Base-by-base conservation (phyloP, 768 basidiomycete genomes). In the Tulasnella sp. region DNA sequence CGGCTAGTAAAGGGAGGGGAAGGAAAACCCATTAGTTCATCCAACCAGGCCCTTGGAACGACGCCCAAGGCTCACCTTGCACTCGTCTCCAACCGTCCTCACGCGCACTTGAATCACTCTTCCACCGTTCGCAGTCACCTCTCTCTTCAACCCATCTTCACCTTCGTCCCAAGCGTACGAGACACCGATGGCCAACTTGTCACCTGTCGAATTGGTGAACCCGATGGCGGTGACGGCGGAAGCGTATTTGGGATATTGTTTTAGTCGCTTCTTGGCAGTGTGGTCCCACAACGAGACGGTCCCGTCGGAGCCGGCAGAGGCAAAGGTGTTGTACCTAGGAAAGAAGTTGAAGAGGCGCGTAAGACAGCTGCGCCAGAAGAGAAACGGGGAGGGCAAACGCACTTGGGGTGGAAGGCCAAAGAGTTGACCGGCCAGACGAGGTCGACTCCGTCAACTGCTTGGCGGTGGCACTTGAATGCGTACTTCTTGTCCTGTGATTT, bases 251-350 rank as follows among this genome's bases (percentile, higher is more conserved):
- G 93, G 92, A 82, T 94, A 97, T 83, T 97, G 96, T 37, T 96
- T 92, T 77, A 99, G 88, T 1, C 98, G 92, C 85, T 99, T 99
- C 88, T 98, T 98, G 78, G 97, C 93, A 82, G 93, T 93, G 86
- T 97, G 96, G 85, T 99, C 98, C 98, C 98, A 99, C 81, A 99
- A 92, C 0, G 96, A 96, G 64, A 99, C 95, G 1, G 94, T 94
- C 0, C 93, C 93, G 85, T 99, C 98, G 0, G 96, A 97, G 50
- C 98, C 98, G 2, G 93, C 97, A 0, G 97, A 97, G 0, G 96
- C 96, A 83, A 99, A 98, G 0, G 97, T 98, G 85, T 96, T 97
- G 87, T 92, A 93, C 6, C 94, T 96, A 84, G 18, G 64, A 28
- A 28, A 28, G n/a, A 16, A 14, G 44, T 46, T 16, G 20, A 77